Evolutionary conservation across 116 monocot genomes (phyloP).

Genomic region (Trichopus zeylanicus): DNA sequence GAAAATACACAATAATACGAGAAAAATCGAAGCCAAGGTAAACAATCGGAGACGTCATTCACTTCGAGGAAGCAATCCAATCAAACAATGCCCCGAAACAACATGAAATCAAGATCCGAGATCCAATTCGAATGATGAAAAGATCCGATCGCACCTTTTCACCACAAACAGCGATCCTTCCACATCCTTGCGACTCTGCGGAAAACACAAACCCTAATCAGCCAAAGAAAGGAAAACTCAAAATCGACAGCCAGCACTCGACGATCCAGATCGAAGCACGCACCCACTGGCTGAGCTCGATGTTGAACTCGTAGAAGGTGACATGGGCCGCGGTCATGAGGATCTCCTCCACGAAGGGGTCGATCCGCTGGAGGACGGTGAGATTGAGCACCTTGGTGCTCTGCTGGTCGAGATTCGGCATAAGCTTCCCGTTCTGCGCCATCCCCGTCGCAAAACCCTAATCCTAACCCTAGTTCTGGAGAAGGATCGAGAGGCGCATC

Average conservation of each 20-base stretch:
- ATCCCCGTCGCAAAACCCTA: neutral
- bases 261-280: neutral
- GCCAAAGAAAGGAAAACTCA: neutral
- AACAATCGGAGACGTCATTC: neutral
- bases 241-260: neutral
- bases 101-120: too few relatives aligned
- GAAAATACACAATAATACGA: neutral
- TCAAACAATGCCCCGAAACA: too few relatives aligned
- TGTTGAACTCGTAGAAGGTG: constrained; percentile 78
- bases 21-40: neutral
- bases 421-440: constrained; percentile 8
- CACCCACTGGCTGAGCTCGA: constrained; percentile 77
- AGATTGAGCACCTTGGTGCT: constrained; percentile 68
- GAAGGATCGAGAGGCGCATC: too few relatives aligned
- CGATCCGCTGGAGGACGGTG: constrained; percentile 76
- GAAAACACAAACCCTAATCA: neutral
- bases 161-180: constrained; percentile 96
- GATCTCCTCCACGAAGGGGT: constrained; percentile 74
- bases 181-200: constrained; percentile 89
- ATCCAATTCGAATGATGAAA: neutral
- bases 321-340: constrained; percentile 79
- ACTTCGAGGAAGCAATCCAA: neutral
- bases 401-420: constrained; percentile 31
- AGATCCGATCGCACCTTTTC: constrained; percentile 53
- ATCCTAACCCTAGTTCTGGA: neutral